Evolutionary conservation across 768 basidiomycete species (phyloP), one percentile per base, ranked within the genome.

Genomic region (Tricholoma saponaceum): DNA sequence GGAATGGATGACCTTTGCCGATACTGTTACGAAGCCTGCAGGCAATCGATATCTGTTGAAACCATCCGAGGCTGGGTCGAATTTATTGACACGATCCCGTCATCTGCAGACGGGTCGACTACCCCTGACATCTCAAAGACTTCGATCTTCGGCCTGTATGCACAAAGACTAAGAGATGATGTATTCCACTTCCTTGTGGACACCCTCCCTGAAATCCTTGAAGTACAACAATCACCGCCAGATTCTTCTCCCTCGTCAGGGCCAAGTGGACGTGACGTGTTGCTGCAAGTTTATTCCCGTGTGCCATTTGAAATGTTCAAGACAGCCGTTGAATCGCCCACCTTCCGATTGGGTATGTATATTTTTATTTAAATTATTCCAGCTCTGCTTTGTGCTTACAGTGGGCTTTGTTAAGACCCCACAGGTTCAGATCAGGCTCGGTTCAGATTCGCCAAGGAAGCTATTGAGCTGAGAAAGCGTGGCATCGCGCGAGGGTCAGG

Each of bases 371-470:
- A 16, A 25, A 41, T 32, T 20, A 23, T 46, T 50, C 52, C 4
- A 28, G 47, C 33, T 49, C 20, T 62, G 35, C 53, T 22, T 60
- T 33, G 51, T 58, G 58, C 59, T 62, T 56, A 66, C 58, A n/a
- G 66, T 41, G 60, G 69, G 58, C 59, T 58, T 30, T 49, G 20
- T 58, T 30, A 47, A 66, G 55, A 67, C 51, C 49, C 57, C 69
- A 63, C 70, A 89, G 89, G 87, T 20, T 83, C 89, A 57, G 90
- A 91, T 73, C 92, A 95, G 69, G 83, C 85, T 59, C 85, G 93
- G 47, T 97, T 95, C 76, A 89, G 88, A 66, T 95, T 95, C 73
- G 92, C 92, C 3, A 95, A 95, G 72, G 91, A 92, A 62, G 90
- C 87, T 12, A 88, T 95, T 66, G 89, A 91, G 65, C 66, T 87